These are phyloP conservation scores for Umbelopsis sp. DNA, from an alignment of 192 early-diverging fungal genomes.

Conservation along the genomic window DNA sequence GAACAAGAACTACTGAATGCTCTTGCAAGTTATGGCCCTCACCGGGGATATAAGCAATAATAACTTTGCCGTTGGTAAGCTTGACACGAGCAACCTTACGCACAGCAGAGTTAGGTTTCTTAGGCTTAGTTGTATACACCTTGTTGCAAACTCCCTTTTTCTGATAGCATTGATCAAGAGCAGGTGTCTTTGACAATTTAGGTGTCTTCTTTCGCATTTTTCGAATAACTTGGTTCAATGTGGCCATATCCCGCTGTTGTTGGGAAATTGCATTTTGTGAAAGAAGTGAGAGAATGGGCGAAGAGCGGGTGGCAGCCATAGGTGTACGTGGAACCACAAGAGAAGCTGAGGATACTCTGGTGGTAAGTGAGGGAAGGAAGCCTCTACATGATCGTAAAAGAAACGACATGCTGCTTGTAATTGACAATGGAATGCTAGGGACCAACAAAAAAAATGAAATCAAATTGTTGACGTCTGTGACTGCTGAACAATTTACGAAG, in stretches of 20 bases:
- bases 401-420: constrained; percentile 2
- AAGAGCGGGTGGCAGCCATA: background rate
- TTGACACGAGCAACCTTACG: constrained; percentile 92
- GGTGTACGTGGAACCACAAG: background rate
- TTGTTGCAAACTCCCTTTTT: constrained; percentile 94
- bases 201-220: constrained; percentile 73
- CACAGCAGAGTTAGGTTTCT: constrained; percentile 98
- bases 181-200: constrained; percentile 75
- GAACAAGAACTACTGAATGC: constrained; percentile 93
- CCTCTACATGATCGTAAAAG: constrained; percentile 12
- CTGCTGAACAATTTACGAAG: background rate
- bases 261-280: constrained; percentile 7
- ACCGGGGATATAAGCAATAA: constrained; percentile 97
- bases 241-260: constrained; percentile 65
- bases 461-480: constrained; percentile 2
- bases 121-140: constrained; percentile 94
- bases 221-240: constrained; percentile 92
- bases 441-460: background rate
- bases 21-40: constrained; percentile 99
- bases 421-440: background rate
- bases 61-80: constrained; percentile 88
- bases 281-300: constrained; percentile 7
- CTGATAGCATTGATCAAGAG: constrained; percentile 85
- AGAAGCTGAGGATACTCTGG: background rate
- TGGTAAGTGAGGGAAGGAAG: background rate